Base-by-base conservation (phyloP, 176 grass and related monocot species). In the Cocos nucifera region DNA sequence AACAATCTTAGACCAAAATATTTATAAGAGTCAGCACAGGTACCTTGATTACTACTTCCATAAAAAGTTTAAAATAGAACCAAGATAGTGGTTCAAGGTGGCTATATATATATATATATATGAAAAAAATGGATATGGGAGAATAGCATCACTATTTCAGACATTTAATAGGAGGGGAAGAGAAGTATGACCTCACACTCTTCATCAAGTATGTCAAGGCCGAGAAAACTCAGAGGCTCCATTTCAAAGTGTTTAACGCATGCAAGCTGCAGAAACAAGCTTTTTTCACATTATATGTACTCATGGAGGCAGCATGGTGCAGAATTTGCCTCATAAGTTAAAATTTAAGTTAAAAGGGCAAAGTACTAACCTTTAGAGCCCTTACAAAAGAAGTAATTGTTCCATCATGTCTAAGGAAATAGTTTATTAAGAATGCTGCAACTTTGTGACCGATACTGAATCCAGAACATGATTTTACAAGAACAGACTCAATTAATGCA, bases 381-480 rank as follows among this genome's bases (percentile, higher is more conserved):
- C 69, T 87, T 52, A 96, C 79, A 71, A 96, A 90, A 62, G 92
- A 90, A 72, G 83, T 96, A 70, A 90, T 75, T 52, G 92, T 96
- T 39, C 83, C 86, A 70, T 90, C 92, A 60, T 90, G 83, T 63
- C 66, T 79, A 54, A 96, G 80, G 68, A 96, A 96, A 80, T 90
- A 96, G 63, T 96, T 96, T 81, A 75, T 87, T 50, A 96, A 73
- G 71, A 96, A 96, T 64, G 67, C 16, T 5, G 80, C 75, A 59
- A 88, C 83, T 75, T 85, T 80, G 49, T 87, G 86, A 50, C 86
- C 65, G 59, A 96, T 78, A 56, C 72, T 77, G 72, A 90, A 96
- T 64, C 77, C 76, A 64, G 67, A 49, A 0, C 83, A 87, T 61
- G 75, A 72, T 60, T 77, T 78, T 69, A 88, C 83, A 73, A 96